phyloP scores from a whole-genome alignment of 1,284 basidiomycete genomes.

The Lentinus polychrous region DNA sequence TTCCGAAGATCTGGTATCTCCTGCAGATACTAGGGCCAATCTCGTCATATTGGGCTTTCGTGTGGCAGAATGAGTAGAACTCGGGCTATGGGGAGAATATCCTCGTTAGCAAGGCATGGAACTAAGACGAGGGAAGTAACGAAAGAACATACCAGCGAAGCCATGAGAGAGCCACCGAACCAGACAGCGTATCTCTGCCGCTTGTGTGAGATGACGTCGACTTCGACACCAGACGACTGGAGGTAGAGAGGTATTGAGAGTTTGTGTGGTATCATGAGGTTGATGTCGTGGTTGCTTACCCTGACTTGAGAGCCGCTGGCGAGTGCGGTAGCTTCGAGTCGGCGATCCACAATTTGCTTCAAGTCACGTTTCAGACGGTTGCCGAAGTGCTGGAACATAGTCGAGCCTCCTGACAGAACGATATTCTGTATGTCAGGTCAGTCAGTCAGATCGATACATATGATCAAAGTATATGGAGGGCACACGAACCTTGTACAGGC shows the following conservation, averaged over 20 bases:
- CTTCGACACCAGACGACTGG: constrained; percentile 94
- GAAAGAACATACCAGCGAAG: constrained; percentile 68
- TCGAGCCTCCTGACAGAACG: constrained; percentile 90
- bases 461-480: background rate
- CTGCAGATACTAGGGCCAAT: constrained; percentile 94
- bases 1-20: constrained; percentile 92
- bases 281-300: constrained; percentile 36
- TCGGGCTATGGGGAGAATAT: constrained; percentile 63
- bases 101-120: constrained; percentile 11
- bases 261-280: constrained; percentile 2
- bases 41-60: constrained; percentile 96
- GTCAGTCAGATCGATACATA: background rate
- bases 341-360: constrained; percentile 88
- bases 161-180: constrained; percentile 95
- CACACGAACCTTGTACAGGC: constrained; percentile 78
- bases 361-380: constrained; percentile 93
- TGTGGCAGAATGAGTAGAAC: constrained; percentile 97
- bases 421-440: constrained; percentile 60
- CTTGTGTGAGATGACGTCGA: constrained; percentile 98
- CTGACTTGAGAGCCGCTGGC: constrained; percentile 74
- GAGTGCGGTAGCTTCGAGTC: constrained; percentile 75
- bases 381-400: constrained; percentile 98
- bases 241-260: constrained; percentile 11
- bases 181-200: constrained; percentile 97
- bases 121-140: constrained; percentile 12